Evolutionary conservation across 306 rosid species (phyloP), one percentile per base, ranked within the genome.

Genomic region (Vicia faba): DNA sequence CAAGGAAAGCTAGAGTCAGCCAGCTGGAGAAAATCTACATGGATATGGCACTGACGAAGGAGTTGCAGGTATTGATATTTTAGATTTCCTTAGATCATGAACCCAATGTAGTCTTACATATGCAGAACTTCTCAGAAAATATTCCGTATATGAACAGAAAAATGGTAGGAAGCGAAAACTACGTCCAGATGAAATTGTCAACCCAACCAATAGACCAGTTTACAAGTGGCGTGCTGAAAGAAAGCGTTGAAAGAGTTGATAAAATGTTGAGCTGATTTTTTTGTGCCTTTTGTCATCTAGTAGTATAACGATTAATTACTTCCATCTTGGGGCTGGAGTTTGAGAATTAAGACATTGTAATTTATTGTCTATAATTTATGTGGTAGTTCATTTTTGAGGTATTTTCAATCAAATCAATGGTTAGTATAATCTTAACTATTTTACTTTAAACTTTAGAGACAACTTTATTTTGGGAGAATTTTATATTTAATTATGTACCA

Each of bases 211-310:
- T 44, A 75, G 76, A 62, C 85, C 96, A 0, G 89, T 84, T 36
- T 86, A 73, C 87, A 92, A 84, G 68, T 92, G 96, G 98, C 78
- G 85, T 66, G 54, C 84, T 29, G 98, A 89, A 79, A 86, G 91
- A 43, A 92, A 89, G 72, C 86, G 86, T 8, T 92, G 77, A 75
- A 36, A 39, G 54, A 50, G 29, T 35, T 43, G n/a, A 33, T n/a
- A 26, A 35, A 35, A 36, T 56, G 29, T 49, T 38, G 70, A 10
- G 65, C 53, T n/a, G 36, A 18, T 4, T 26, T 40, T 26, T 15
- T 55, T n/a, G 46, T 13, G 50, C 60, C 0, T 18, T 39, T 38
- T n/a, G 39, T 53, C 4, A 48, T 45, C 69, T 51, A 31, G 53
- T 33, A 5, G 9, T 33, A 61, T 36, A 16, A 13, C 15, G 54